A percentile compares a stretch with the other conserved stretches of the same genome.
Conservation (phyloP, 2,329 filamentous ascomycete genomes). For the Cercospora sp. region DNA sequence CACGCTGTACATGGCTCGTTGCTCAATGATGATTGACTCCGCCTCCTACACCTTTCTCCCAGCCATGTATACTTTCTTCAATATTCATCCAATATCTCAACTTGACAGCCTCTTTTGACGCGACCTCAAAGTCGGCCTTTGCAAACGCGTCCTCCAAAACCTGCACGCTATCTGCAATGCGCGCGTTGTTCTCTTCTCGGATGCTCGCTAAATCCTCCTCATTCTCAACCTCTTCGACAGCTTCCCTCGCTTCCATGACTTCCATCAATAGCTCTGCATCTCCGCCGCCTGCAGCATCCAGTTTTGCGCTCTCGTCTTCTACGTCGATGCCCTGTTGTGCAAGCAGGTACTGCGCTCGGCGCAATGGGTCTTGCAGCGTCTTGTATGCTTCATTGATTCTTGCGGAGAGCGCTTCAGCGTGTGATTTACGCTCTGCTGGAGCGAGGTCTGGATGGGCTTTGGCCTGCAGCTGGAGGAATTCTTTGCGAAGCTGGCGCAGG, state of each 20-base stretch:
- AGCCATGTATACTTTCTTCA: conserved; percentile 73
- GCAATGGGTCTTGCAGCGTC: conserved; percentile 74
- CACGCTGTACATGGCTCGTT: no score
- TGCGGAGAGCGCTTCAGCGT: conserved; percentile 75
- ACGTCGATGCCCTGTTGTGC: conserved; percentile 69
- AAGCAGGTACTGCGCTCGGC: conserved; percentile 86
- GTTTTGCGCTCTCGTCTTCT: conserved; percentile 72
- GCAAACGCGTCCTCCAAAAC: conserved; percentile 65
- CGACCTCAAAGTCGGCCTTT: conserved; percentile 63
- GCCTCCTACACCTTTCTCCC: conserved; percentile 71
- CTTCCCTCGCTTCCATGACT: conserved; percentile 71
- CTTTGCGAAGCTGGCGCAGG: conserved; percentile 67
- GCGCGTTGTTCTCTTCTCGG: conserved; percentile 64
- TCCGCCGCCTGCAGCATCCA: conserved; percentile 35
- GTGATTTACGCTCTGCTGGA: conserved; percentile 51
- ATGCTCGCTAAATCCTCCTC: conserved; percentile 66
- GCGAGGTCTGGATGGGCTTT: conserved; percentile 71
- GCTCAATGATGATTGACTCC: conserved; percentile 35
- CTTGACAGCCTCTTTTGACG: conserved; percentile 70
- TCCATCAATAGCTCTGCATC: conserved; percentile 70
- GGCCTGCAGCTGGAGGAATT: conserved; percentile 84
- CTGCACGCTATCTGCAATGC: conserved; percentile 65
- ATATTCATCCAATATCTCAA: conserved; percentile 92
- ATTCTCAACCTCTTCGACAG: conserved; percentile 56
- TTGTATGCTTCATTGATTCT: conserved; percentile 90